Base-by-base conservation (phyloP, 2,329 filamentous ascomycete species). In the Cordyceps tenuipes region DNA sequence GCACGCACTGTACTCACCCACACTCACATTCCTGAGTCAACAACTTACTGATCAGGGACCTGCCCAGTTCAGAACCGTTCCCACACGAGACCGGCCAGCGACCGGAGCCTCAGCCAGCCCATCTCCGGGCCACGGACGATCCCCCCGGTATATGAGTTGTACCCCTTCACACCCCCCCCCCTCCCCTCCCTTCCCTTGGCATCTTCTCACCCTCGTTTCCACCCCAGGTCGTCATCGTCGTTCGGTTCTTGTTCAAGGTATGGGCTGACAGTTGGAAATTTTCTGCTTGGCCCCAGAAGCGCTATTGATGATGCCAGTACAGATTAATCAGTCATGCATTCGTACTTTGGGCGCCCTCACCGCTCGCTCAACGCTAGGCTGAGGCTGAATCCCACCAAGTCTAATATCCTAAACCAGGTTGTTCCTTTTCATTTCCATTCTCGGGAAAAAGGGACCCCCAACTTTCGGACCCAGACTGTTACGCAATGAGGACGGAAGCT, bases 71-170 rank as follows among this genome's bases (percentile, higher is more conserved):
- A 41, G 56, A 58, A 44, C 15, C 26, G 48, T 34, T 50, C 41
- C 52, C 51, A 36, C 34, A 36, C 34, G 12, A 36, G 34, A 55
- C 52, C 31, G 34, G 52, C 31, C 23, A 23, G 52, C 31, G 3
- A 23, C 29, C 29, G 26, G 17, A 15, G 39, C 13, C 39, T 23
- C 39, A 46, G 44, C 41, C 56, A 49, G 31, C 23, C 31, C 55
- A 50, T 58, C 47, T 31, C 58, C 58, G 50, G 58, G 50, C 26
- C 58, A 54, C 51, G 50, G 58, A 60, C 58, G 58, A 60, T 60
- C 58, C 58, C 44, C 58, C 41, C 58, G 58, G 58, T 54, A 43
- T 43, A 54, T 43, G 58, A n/a, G 23, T 4, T 2, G 23, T 23
- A 23, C 23, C 23, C 23, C 23, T 23, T 23, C 23, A 23, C 23